Evolutionary conservation across 1,139 yeast genomes (phyloP).

Genomic region (Yamadazyma membranifaciens): DNA sequence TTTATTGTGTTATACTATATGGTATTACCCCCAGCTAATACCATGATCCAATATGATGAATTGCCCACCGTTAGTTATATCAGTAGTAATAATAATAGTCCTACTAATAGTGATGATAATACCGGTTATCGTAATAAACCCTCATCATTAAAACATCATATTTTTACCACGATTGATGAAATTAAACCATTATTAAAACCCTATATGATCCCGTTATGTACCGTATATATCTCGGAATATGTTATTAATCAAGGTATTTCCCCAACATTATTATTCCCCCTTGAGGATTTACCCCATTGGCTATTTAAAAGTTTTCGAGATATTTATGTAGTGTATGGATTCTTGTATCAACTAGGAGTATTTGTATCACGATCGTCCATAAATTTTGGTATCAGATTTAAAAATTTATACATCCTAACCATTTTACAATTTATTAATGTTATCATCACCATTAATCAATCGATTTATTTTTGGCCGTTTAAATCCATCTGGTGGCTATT

Average conservation of each 20-base stretch:
- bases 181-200: slow-evolving; percentile 59
- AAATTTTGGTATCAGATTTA: slow-evolving; percentile 56
- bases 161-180: slow-evolving; percentile 35
- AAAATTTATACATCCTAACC: slow-evolving; percentile 59
- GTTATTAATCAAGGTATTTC: slow-evolving; percentile 88
- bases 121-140: not conserved
- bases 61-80: slow-evolving; percentile 4
- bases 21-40: slow-evolving; percentile 23
- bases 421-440: slow-evolving; percentile 69
- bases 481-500: slow-evolving; percentile 56
- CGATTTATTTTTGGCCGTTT: slow-evolving; percentile 60
- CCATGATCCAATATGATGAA: slow-evolving; percentile 8
- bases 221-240: slow-evolving; percentile 86
- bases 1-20: slow-evolving; percentile 29
- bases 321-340: slow-evolving; percentile 90
- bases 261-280: slow-evolving; percentile 79
- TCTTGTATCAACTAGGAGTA: slow-evolving; percentile 88
- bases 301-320: slow-evolving; percentile 69
- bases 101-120: not conserved
- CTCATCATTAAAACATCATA: slow-evolving; percentile 15
- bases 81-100: not conserved
- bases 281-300: slow-evolving; percentile 61
- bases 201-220: slow-evolving; percentile 76
- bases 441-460: slow-evolving; percentile 57
- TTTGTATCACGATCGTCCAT: slow-evolving; percentile 87